Base-by-base conservation (phyloP, 768 basidiomycete species). In the Tephrocybe rancida region DNA sequence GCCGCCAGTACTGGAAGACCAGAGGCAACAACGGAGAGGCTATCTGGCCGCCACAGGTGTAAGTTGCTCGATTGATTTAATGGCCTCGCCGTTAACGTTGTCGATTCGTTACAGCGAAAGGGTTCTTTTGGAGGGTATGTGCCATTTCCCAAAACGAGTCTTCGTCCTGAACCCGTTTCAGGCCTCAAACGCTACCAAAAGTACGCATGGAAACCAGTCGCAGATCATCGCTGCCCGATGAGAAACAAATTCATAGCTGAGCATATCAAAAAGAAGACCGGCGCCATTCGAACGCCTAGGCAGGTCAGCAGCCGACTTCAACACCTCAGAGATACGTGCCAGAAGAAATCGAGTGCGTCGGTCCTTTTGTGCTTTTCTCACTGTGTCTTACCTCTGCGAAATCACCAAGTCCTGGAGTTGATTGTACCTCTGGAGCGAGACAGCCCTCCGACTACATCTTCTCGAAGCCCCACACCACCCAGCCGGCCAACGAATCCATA, bases 171-270 rank as follows among this genome's bases (percentile, higher is more conserved):
- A 19, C 19, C 38, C 26, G 4, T 27, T 27, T 30, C 46, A 85
- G 83, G 74, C 9, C 73, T 76, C 54, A 74, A 73, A 63, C 76
- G 70, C 44, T 84, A 84, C 63, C 70, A 74, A 48, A 79, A 78
- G 29, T 71, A 77, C 45, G 74, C 75, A 55, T 75, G 75, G 56
- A 74, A 78, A 59, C 76, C 80, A 43, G 75, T 75, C 46, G 70
- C 75, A 48, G 73, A 74, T 32, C 70, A 77, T n/a, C 74, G 83
- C 44, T 83, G 78, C 63, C 83, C 83, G 22, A 77, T 79, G 68
- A 77, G 83, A 48, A 85, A 85, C 70, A 75, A 80, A 39, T 85
- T 83, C 69, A 80, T 85, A 58, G 81, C 84, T 42, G 79, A 84
- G 54, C 78, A 82, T 61, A 83, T 85, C 60, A 72, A 73, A 65